phyloP scores from a whole-genome alignment of 2,329 filamentous ascomycete genomes.

The Epicoccum sorghinum region DNA sequence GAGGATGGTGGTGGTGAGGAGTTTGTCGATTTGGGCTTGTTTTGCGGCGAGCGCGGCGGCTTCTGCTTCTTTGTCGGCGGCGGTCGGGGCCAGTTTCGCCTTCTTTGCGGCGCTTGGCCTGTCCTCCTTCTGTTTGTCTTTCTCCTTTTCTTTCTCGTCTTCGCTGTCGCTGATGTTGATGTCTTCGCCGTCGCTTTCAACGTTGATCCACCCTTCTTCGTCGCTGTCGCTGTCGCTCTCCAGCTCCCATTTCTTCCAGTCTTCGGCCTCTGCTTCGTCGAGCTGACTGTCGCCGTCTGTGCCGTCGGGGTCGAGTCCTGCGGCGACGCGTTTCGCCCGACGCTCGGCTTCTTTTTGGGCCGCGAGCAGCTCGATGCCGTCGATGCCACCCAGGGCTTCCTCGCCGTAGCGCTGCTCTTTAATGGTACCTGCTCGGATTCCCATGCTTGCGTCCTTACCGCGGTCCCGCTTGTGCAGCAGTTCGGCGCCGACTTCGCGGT shows the following conservation, averaged over 20 bases:
- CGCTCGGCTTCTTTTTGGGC: slow-evolving; percentile 93
- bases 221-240: slow-evolving; percentile 64
- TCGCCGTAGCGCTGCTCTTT: slow-evolving; percentile 83
- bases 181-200: slow-evolving; percentile 78
- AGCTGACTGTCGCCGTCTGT: slow-evolving; percentile 66
- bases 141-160: slow-evolving; percentile 60
- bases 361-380: slow-evolving; percentile 88
- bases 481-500: slow-evolving; percentile 88
- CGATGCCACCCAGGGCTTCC: slow-evolving; percentile 81
- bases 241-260: slow-evolving; percentile 66
- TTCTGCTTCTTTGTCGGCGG: slow-evolving; percentile 47
- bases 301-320: slow-evolving; percentile 67
- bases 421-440: slow-evolving; percentile 74
- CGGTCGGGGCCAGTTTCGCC: slow-evolving; percentile 58
- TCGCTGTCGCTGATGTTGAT: slow-evolving; percentile 76
- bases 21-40: slow-evolving; percentile 56
- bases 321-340: slow-evolving; percentile 72
- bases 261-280: slow-evolving; percentile 62
- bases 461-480: slow-evolving; percentile 88
- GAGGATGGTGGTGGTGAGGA: slow-evolving; percentile 92
- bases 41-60: slow-evolving; percentile 31
- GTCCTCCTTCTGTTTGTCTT: slow-evolving; percentile 39
- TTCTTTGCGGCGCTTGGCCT: slow-evolving; percentile 58
- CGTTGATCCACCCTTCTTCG: slow-evolving; percentile 91
- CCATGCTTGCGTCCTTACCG: slow-evolving; percentile 88